Conservation (phyloP, 257 asterid genomes). For the Ocimum tenuiflorum region DNA sequence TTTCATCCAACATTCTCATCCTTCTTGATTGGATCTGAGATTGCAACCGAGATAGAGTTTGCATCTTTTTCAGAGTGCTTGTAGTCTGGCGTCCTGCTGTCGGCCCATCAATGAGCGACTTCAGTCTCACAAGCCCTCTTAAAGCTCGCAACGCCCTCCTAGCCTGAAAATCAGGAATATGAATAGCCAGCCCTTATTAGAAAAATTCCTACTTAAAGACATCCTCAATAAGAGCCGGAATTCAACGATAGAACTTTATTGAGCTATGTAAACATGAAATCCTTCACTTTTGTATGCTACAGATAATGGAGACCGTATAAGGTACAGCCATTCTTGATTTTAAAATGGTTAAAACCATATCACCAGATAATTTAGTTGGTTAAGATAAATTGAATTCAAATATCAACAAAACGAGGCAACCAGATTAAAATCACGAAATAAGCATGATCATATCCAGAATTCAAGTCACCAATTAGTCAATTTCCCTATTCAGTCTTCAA, state of each 20-base stretch:
- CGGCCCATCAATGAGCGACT: constrained; percentile 70
- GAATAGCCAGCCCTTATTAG: constrained; percentile 6
- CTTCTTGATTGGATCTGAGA: constrained; percentile 73
- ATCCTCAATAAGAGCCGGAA: not conserved
- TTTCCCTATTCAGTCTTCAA: not conserved
- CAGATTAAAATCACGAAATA: not conserved
- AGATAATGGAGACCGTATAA: not conserved
- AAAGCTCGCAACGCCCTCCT: constrained; percentile 75
- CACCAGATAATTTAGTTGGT: not conserved
- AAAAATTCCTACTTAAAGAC: not conserved
- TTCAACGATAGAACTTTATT: not conserved
- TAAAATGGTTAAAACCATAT: not conserved
- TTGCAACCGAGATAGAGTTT: constrained; percentile 63
- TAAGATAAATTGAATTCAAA: not conserved
- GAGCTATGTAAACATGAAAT: not conserved
- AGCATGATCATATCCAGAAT: not conserved
- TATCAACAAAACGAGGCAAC: not conserved
- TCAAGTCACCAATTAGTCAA: not conserved
- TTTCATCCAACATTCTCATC: constrained; percentile 68
- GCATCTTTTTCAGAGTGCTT: constrained; percentile 68
- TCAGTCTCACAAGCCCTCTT: constrained; percentile 79
- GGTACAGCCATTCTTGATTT: not conserved
- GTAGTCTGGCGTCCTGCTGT: constrained; percentile 68
- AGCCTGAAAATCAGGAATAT: constrained; percentile 47
- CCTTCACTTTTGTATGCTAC: not conserved